phyloP scores from a whole-genome alignment of 306 rosid genomes.

The Sphenostylis stenocarpa region DNA sequence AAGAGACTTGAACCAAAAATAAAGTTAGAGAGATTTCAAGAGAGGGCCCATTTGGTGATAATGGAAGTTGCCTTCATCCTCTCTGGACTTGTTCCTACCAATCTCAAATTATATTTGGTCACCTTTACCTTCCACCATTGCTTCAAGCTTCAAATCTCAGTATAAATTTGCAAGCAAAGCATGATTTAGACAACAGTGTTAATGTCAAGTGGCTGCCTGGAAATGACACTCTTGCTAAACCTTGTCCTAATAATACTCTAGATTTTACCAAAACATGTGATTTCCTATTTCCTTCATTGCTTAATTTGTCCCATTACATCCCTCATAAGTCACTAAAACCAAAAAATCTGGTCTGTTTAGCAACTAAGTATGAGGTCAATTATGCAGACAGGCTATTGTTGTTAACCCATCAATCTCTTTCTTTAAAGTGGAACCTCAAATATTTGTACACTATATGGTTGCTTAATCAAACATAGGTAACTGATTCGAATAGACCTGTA shows the following conservation, averaged over 20 bases:
- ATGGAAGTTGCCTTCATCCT: constrained; percentile 76
- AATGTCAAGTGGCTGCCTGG: constrained; percentile 34
- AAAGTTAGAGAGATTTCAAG: constrained; percentile 18
- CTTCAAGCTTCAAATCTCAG: constrained; percentile 48
- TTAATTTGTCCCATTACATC: constrained; percentile 19
- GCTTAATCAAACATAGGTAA: constrained; percentile 27
- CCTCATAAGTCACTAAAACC: background rate
- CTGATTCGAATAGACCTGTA: constrained; percentile 20
- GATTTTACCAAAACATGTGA: constrained; percentile 6
- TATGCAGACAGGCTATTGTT: background rate
- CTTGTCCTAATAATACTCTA: background rate
- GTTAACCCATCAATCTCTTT: constrained; percentile 48
- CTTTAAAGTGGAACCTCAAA: constrained; percentile 20
- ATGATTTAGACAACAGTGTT: constrained; percentile 46
- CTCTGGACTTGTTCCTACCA: constrained; percentile 62
- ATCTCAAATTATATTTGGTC: constrained; percentile 37
- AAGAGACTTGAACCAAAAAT: constrained; percentile 21
- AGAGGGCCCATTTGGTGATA: constrained; percentile 51
- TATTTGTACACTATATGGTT: background rate
- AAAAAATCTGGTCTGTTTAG: constrained; percentile 3
- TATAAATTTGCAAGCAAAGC: constrained; percentile 49
- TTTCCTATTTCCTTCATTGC: constrained; percentile 10
- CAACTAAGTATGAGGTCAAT: constrained; percentile 26
- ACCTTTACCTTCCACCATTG: constrained; percentile 44
- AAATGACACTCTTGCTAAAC: constrained; percentile 27